A percentile compares a stretch with the other conserved stretches of the same genome.
phyloP scores from a whole-genome alignment of 2,329 filamentous ascomycete species.

The Penicillium sp. region DNA sequence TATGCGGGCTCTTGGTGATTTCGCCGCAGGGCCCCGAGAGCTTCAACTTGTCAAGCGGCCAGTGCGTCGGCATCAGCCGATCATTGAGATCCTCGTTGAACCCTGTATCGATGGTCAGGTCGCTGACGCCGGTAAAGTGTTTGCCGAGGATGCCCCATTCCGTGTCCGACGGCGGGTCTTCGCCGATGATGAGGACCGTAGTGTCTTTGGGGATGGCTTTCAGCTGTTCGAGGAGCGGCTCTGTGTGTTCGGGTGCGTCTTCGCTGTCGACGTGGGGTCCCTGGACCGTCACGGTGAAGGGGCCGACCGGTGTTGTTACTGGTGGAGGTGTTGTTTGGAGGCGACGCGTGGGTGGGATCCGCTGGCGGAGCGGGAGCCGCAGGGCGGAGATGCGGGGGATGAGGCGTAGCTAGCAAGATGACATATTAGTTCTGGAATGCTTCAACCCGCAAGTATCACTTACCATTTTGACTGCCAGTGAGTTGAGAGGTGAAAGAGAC shows the following conservation, averaged over 20 bases:
- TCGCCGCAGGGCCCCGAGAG: constrained; percentile 23
- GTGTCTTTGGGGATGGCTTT: constrained; percentile 23
- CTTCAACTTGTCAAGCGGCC: constrained; percentile 28
- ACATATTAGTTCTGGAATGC: neutral
- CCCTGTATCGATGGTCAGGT: constrained; percentile 27
- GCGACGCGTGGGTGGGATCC: neutral
- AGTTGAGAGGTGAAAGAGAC: too few species aligned
- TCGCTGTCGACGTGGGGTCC: constrained; percentile 14
- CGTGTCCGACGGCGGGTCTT: constrained; percentile 27
- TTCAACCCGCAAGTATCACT: neutral
- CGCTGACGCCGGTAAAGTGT: constrained; percentile 27
- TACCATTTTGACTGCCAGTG: neutral
- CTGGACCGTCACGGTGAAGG: constrained; percentile 21
- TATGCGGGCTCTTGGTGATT: constrained; percentile 23
- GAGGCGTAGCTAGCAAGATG: neutral
- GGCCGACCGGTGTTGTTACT: neutral
- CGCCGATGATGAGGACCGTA: constrained; percentile 22
- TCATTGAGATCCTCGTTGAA: constrained; percentile 32
- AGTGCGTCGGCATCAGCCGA: constrained; percentile 29
- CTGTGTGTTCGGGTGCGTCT: constrained; percentile 7
- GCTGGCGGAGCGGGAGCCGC: neutral
- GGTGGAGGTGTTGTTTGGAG: neutral
- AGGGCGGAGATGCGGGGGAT: neutral
- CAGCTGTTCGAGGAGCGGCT: constrained; percentile 24
- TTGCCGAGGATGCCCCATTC: constrained; percentile 32